Evolutionary conservation across 2,329 filamentous ascomycete genomes (phyloP).

Genomic region (Diaporthe eres): DNA sequence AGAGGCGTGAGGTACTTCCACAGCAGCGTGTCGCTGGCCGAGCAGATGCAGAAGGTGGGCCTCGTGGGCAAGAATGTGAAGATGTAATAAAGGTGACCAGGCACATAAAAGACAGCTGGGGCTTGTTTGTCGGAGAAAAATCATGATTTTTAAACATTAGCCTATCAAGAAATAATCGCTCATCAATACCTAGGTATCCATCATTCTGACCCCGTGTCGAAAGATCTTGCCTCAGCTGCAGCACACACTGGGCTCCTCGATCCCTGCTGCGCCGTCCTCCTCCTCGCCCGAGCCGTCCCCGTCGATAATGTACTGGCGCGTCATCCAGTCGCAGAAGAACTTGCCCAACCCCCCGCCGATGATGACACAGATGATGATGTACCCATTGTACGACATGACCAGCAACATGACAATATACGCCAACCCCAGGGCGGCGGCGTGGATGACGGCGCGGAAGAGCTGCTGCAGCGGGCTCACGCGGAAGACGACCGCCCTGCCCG

Average conservation of each 20-base stretch:
- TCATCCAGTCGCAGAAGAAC: conserved; percentile 69
- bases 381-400: conserved; percentile 63
- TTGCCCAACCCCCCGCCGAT: conserved; percentile 66
- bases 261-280: conserved; percentile 48
- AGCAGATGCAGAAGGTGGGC: conserved; percentile 52
- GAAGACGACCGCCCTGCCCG: conserved; percentile 49
- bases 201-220: not conserved
- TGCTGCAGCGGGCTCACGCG: conserved; percentile 58
- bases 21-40: conserved; percentile 56
- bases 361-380: conserved; percentile 59
- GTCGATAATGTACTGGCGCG: conserved; percentile 56
- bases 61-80: conserved; percentile 23
- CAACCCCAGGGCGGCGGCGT: conserved; percentile 57
- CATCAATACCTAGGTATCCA: not conserved
- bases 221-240: conserved; percentile 55
- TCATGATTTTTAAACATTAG: conserved; percentile 4
- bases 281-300: conserved; percentile 44
- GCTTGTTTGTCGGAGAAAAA: not conserved
- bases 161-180: conserved; percentile 23
- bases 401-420: conserved; percentile 62
- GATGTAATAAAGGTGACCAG: conserved; percentile 1
- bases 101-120: too few species aligned
- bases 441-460: conserved; percentile 55
- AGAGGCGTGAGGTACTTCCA: conserved; percentile 49
- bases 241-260: conserved; percentile 64